These are phyloP conservation scores for Eustoma russellianum DNA, from an alignment of 257 asterid species.

Conservation along the genomic window DNA sequence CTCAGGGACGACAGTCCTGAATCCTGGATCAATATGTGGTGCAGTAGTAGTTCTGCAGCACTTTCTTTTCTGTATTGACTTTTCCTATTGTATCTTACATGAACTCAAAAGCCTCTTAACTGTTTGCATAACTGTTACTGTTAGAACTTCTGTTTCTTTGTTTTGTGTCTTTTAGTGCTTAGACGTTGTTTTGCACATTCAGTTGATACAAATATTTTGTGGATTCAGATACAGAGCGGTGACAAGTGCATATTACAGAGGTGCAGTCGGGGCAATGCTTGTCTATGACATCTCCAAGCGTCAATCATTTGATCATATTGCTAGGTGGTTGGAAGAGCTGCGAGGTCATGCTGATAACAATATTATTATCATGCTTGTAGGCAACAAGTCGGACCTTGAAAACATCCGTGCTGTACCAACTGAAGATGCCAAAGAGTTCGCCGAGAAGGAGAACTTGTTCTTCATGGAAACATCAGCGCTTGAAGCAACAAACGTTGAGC, in stretches of 20 bases:
- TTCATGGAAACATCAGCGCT: conserved; percentile 90
- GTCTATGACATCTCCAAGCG: conserved; percentile 78
- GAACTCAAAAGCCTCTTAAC: too few relatives aligned
- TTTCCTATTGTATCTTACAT: too few relatives aligned
- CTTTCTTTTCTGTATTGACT: too few relatives aligned
- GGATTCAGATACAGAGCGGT: conserved; percentile 77
- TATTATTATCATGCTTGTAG: conserved; percentile 71
- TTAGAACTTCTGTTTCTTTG: too few relatives aligned
- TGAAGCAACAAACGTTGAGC: conserved; percentile 77
- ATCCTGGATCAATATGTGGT: too few relatives aligned
- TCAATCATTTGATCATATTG: conserved; percentile 65
- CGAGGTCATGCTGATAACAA: conserved; percentile 79
- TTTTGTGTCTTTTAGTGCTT: too few relatives aligned
- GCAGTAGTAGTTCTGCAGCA: too few relatives aligned
- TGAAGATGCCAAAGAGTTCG: conserved; percentile 81
- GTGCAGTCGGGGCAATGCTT: conserved; percentile 92
- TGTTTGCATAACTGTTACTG: too few relatives aligned
- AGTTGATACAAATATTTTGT: not conserved
- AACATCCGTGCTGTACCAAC: conserved; percentile 51
- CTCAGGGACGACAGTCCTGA: too few relatives aligned
- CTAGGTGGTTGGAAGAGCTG: conserved; percentile 77
- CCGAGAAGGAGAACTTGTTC: conserved; percentile 70
- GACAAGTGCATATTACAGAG: conserved; percentile 88
- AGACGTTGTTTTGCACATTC: too few relatives aligned
- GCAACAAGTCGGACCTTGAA: conserved; percentile 79